phyloP scores from a whole-genome alignment of 2,329 filamentous ascomycete genomes.

The Polytolypa hystricis region DNA sequence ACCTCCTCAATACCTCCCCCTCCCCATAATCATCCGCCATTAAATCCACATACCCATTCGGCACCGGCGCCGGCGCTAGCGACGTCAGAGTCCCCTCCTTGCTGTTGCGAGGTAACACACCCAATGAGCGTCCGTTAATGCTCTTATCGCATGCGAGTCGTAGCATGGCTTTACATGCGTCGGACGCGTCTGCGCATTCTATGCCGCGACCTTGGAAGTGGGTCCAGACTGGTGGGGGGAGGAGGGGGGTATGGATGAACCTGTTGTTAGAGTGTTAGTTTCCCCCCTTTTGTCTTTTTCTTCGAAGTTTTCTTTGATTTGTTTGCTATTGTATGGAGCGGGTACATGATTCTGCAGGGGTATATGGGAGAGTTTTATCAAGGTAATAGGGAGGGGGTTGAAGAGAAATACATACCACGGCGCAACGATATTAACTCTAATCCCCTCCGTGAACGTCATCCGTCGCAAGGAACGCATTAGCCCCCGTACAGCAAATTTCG shows the following conservation, averaged over 20 bases:
- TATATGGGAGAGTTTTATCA: neutral
- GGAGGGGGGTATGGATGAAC: too few species aligned
- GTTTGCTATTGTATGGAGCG: too few species aligned
- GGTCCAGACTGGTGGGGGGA: neutral
- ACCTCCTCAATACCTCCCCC: neutral
- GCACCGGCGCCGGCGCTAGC: too few species aligned
- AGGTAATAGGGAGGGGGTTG: neutral
- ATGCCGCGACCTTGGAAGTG: neutral
- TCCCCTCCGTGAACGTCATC: constrained; percentile 19
- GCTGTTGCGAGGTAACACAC: too few species aligned
- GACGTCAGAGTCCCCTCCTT: too few species aligned
- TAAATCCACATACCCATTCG: neutral
- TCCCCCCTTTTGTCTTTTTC: too few species aligned
- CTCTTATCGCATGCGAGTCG: neutral
- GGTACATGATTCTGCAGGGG: neutral
- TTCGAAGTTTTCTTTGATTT: too few species aligned
- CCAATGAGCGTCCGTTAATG: neutral
- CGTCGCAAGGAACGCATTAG: constrained; percentile 25
- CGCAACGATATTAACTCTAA: constrained; percentile 26
- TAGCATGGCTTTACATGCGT: neutral
- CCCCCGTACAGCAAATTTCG: constrained; percentile 27
- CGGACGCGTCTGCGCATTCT: neutral
- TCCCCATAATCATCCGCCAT: neutral
- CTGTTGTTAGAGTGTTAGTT: too few species aligned
- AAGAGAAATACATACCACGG: constrained; percentile 22